A percentile compares a stretch with the other conserved stretches of the same genome.
These are phyloP conservation scores for Aegilops tauschii DNA, from an alignment of 176 grass and related monocot genomes.

Conservation along the genomic window DNA sequence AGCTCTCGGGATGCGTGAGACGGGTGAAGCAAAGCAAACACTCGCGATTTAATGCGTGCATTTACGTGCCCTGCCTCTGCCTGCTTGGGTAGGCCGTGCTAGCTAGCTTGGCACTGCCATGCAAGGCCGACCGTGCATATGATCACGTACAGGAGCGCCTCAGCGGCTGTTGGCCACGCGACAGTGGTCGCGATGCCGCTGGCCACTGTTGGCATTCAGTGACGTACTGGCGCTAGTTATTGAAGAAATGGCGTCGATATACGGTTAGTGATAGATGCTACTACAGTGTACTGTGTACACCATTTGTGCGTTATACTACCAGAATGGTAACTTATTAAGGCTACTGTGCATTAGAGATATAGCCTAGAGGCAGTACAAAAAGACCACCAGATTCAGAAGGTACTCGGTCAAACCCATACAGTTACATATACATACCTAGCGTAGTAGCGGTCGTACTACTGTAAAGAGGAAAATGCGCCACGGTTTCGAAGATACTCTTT, in stretches of 20 bases:
- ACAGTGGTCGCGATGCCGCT: not conserved
- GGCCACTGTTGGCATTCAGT: not conserved
- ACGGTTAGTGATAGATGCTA: not conserved
- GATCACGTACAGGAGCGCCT: conserved; percentile 4
- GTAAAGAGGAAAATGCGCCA: not conserved
- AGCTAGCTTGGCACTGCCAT: not conserved
- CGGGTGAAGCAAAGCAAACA: not conserved
- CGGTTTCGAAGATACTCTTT: not conserved
- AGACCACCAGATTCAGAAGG: not conserved
- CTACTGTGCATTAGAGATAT: not conserved
- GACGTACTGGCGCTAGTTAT: not conserved
- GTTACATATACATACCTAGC: not conserved
- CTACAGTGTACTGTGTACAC: not conserved
- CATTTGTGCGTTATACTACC: not conserved
- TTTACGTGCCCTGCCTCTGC: conserved; percentile 14
- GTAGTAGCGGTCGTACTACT: not conserved
- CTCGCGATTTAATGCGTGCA: conserved; percentile 34
- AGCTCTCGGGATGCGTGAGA: conserved; percentile 1
- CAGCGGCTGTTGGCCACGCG: not conserved
- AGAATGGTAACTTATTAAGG: not conserved
- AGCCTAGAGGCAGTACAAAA: not conserved
- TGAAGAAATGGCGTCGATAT: not conserved
- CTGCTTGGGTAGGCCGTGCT: not conserved
- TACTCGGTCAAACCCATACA: not conserved
- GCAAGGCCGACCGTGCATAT: conserved; percentile 20